Evolutionary conservation across 768 basidiomycete genomes (phyloP).

Genomic region (Auricularia heimuer): DNA sequence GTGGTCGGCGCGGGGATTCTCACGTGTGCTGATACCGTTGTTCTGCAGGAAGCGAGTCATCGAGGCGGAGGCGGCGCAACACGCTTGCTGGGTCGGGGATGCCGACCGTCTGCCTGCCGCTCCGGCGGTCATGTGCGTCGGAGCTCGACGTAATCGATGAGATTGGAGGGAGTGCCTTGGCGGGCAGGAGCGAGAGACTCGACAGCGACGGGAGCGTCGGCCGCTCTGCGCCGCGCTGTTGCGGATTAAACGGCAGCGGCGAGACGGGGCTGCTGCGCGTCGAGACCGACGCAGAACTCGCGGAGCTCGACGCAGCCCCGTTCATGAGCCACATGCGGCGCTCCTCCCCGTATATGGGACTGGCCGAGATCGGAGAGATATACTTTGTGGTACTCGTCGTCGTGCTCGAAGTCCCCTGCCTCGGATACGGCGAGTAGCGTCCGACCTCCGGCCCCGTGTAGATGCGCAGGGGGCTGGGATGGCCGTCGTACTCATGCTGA

Average conservation of each 20-base stretch:
- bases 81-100: constrained; percentile 1
- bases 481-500: background rate
- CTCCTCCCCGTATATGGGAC: background rate
- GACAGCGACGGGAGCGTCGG: background rate
- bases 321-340: background rate
- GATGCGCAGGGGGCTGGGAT: background rate
- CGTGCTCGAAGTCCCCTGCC: background rate
- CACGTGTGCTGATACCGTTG: background rate
- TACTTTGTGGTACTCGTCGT: background rate
- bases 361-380: background rate
- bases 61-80: background rate
- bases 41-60: background rate
- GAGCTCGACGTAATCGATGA: background rate
- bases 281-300: background rate
- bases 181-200: background rate
- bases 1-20: background rate
- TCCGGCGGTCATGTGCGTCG: background rate
- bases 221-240: background rate
- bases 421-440: background rate
- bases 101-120: background rate
- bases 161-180: background rate
- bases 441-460: background rate
- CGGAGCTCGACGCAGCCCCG: background rate
- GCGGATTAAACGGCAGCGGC: background rate
- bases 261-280: background rate